Conservation (phyloP, 176 grass and related monocot genomes). For the Carex myosuroides region DNA sequence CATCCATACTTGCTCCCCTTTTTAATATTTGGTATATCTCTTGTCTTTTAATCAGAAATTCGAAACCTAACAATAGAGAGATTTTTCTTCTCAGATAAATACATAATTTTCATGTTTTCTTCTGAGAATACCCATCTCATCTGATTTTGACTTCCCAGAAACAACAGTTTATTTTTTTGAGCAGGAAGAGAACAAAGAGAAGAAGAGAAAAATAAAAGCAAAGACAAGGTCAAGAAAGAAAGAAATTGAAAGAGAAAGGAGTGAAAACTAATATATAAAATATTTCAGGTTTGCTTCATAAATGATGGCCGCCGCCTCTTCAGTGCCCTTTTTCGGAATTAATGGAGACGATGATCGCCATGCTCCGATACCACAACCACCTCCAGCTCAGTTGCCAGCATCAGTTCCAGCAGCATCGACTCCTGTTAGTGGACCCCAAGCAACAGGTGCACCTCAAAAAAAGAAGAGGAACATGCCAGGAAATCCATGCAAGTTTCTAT, state of each 20-base stretch:
- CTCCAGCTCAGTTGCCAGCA: conserved; percentile 18
- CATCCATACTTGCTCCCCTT: conserved; percentile 20
- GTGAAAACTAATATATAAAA: conserved; percentile 21
- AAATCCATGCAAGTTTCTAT: conserved; percentile 70
- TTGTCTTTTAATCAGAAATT: conserved; percentile 28
- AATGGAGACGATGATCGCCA: conserved; percentile 27
- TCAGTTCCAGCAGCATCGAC: background rate
- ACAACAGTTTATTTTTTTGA: conserved; percentile 2
- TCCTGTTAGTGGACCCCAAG: background rate
- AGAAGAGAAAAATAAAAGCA: background rate
- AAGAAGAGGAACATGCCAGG: conserved; percentile 94
- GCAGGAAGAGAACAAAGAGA: conserved; percentile 17
- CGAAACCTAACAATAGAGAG: conserved; percentile 17
- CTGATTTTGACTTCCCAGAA: conserved; percentile 29
- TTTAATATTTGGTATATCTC: conserved; percentile 12
- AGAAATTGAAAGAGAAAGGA: conserved; percentile 20
- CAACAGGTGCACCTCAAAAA: conserved; percentile 41
- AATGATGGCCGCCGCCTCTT: conserved; percentile 56
- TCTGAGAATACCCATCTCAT: conserved; percentile 13
- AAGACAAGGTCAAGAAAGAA: conserved; percentile 9
- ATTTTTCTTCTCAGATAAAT: conserved; percentile 24
- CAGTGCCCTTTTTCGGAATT: conserved; percentile 65
- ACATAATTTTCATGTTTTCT: conserved; percentile 23
- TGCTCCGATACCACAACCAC: conserved; percentile 33
- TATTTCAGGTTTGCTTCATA: conserved; percentile 34